phyloP scores from a whole-genome alignment of 352 stramenopile species.

The Phytophthora constricta region DNA sequence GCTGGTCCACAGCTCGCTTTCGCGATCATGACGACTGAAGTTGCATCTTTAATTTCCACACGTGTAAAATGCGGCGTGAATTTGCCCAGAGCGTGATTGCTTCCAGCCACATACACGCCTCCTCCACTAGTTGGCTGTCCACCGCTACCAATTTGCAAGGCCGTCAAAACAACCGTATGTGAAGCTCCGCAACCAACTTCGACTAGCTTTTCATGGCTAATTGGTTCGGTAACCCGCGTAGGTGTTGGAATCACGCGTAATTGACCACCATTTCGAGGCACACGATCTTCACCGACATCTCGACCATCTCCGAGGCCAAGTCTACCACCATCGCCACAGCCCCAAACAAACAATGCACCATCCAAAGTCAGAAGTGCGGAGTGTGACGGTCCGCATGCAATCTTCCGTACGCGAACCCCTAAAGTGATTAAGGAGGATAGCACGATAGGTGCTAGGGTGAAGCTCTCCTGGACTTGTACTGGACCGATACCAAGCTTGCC shows the following conservation, averaged over 20 bases:
- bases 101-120: constrained; percentile 66
- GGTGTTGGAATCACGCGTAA: constrained; percentile 48
- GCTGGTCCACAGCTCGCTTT: constrained; percentile 72
- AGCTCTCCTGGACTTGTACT: constrained; percentile 58
- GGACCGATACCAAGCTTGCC: constrained; percentile 74
- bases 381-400: constrained; percentile 80
- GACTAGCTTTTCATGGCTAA: constrained; percentile 53
- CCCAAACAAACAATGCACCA: constrained; percentile 77
- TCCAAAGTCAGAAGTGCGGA: constrained; percentile 68
- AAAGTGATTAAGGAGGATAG: constrained; percentile 36
- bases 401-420: constrained; percentile 56
- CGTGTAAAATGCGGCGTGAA: constrained; percentile 66
- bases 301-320: constrained; percentile 75
- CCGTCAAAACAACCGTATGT: constrained; percentile 66
- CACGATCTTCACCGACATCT: constrained; percentile 57
- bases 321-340: constrained; percentile 70
- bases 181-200: constrained; percentile 74
- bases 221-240: constrained; percentile 46
- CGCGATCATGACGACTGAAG: constrained; percentile 27
- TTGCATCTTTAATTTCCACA: constrained; percentile 31
- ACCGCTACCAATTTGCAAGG: constrained; percentile 17
- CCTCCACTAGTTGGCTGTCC: constrained; percentile 33
- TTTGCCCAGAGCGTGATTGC: constrained; percentile 64
- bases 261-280: constrained; percentile 67
- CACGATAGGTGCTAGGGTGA: constrained; percentile 62